A percentile compares a stretch with the other conserved stretches of the same genome.
Conservation (phyloP, 2,329 filamentous ascomycete species). For the Xylaria sp. region DNA sequence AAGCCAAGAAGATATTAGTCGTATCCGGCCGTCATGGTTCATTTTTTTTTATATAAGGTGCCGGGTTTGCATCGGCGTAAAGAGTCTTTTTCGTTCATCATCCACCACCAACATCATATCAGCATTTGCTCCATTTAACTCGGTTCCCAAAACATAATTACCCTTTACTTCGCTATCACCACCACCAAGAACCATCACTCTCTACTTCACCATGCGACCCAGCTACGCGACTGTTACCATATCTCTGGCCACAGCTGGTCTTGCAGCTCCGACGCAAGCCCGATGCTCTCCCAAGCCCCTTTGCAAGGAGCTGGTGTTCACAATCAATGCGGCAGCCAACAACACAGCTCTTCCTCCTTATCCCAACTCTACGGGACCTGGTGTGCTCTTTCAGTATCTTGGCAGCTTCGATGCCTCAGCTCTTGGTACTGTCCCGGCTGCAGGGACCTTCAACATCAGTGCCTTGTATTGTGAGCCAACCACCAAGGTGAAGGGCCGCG, state of each 20-base stretch:
- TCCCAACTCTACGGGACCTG: not conserved
- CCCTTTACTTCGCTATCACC: not conserved
- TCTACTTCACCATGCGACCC: not conserved
- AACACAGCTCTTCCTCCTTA: not conserved
- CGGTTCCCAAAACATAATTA: not conserved
- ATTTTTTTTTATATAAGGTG: not conserved
- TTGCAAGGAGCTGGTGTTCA: not conserved
- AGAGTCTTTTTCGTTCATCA: not conserved
- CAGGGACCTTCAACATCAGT: not conserved
- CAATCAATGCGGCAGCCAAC: not conserved
- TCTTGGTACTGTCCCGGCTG: not conserved
- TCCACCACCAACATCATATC: not conserved
- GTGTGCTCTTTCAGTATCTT: not conserved
- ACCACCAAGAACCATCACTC: not conserved
- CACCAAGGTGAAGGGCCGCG: not conserved
- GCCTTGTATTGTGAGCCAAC: not conserved
- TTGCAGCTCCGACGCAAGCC: not conserved
- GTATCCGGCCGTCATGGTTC: not conserved
- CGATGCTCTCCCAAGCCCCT: not conserved
- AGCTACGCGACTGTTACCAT: not conserved
- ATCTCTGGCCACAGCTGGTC: not conserved
- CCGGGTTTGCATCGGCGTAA: not conserved
- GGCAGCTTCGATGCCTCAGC: not conserved
- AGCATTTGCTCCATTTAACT: not conserved
- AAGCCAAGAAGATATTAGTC: not conserved